Evolutionary conservation across 331 rosid species (phyloP).

Genomic region (Acacia pycnantha): DNA sequence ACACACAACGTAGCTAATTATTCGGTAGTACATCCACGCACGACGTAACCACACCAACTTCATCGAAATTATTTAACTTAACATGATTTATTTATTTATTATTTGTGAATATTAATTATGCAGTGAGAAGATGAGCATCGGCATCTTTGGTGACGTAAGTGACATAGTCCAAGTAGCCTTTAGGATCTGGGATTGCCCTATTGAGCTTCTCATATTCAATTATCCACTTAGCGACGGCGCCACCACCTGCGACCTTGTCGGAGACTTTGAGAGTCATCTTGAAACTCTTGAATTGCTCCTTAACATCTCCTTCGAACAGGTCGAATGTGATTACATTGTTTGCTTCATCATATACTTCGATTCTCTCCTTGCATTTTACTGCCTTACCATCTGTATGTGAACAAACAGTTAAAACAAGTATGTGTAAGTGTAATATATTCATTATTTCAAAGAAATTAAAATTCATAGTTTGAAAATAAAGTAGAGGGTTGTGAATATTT

Average conservation of each 20-base stretch:
- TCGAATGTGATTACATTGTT: not conserved
- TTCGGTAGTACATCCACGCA: not conserved
- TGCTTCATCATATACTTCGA: not conserved
- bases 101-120: not conserved
- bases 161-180: not conserved
- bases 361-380: not conserved
- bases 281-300: not conserved
- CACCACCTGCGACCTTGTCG: not conserved
- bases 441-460: too few relatives aligned
- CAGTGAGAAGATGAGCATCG: conserved; percentile 22
- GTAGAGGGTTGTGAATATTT: too few relatives aligned
- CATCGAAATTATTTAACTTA: not conserved
- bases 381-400: not conserved
- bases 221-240: conserved; percentile 19
- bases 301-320: not conserved
- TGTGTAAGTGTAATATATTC: too few relatives aligned
- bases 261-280: not conserved
- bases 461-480: too few relatives aligned
- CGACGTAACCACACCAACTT: not conserved
- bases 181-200: conserved; percentile 20
- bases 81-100: not conserved
- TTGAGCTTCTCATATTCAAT: conserved; percentile 35
- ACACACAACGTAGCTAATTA: not conserved
- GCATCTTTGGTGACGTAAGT: conserved; percentile 3
- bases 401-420: not conserved